Percentiles rank a stretch among this genome's conserved stretches.
These are phyloP conservation scores for Saturnispora diversa DNA, from an alignment of 805 yeast species.

Conservation along the genomic window DNA sequence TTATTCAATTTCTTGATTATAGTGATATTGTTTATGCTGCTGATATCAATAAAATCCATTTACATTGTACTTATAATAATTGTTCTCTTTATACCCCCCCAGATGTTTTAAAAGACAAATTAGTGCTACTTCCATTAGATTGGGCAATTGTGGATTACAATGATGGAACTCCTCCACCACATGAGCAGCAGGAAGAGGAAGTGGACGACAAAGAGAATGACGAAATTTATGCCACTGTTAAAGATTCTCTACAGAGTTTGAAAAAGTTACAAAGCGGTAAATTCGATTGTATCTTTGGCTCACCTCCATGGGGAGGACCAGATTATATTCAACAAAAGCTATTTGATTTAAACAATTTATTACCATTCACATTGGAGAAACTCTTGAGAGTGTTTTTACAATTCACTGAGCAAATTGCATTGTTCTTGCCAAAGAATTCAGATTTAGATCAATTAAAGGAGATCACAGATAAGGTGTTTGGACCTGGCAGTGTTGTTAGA, in stretches of 20 bases:
- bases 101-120: slow-evolving; percentile 3
- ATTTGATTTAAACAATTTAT: slow-evolving; percentile 38
- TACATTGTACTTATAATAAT: slow-evolving; percentile 14
- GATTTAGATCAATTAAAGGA: slow-evolving; percentile 42
- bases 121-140: slow-evolving; percentile 10
- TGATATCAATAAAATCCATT: slow-evolving; percentile 13
- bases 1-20: slow-evolving; percentile 49
- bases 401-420: slow-evolving; percentile 40
- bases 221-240: slow-evolving; percentile 4
- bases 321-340: slow-evolving; percentile 34
- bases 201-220: neutral
- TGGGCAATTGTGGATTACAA: slow-evolving; percentile 8
- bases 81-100: slow-evolving; percentile 5
- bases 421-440: slow-evolving; percentile 57
- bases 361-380: slow-evolving; percentile 41
- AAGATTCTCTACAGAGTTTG: slow-evolving; percentile 3
- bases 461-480: slow-evolving; percentile 39
- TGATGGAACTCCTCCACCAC: no score
- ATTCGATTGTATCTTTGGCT: slow-evolving; percentile 53
- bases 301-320: slow-evolving; percentile 90
- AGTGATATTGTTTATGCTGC: slow-evolving; percentile 10
- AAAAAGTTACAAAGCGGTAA: slow-evolving; percentile 12
- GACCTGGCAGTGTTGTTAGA: slow-evolving; percentile 19
- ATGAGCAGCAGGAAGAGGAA: no score
- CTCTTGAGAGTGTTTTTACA: slow-evolving; percentile 35